Evolutionary conservation across 192 early-diverging fungal genomes (phyloP).

Genomic region (Hyaloraphidium curvatum): DNA sequence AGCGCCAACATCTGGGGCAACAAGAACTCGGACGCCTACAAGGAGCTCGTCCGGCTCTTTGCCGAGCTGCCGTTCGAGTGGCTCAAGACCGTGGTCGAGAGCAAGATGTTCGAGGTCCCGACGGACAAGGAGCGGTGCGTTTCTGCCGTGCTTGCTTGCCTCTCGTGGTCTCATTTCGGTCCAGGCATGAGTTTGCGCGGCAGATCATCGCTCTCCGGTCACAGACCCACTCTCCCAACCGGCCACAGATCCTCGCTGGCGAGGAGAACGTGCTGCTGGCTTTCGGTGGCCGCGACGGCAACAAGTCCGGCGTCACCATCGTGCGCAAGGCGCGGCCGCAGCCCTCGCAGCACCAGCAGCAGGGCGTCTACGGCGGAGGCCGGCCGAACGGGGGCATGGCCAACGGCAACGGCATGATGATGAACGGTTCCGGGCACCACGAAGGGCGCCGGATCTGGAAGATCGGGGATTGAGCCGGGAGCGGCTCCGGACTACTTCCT

Average conservation of each 20-base stretch:
- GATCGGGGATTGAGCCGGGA: no score
- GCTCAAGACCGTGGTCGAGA: conserved; percentile 37
- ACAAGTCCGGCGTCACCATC: conserved; percentile 24
- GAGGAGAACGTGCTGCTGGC: conserved; percentile 39
- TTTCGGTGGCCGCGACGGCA: conserved; percentile 23
- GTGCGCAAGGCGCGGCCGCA: conserved; percentile 42
- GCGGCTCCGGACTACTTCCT: no score
- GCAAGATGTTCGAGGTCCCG: conserved; percentile 26
- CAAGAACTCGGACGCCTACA: conserved; percentile 22
- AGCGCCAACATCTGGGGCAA: conserved; percentile 24
- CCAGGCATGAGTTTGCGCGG: conserved; percentile 33
- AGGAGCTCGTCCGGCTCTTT: conserved; percentile 25
- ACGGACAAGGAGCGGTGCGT: conserved; percentile 34
- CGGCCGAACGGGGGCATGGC: no score
- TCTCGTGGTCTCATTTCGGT: conserved; percentile 3
- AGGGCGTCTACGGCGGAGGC: no score
- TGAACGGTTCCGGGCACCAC: no score
- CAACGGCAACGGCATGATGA: no score
- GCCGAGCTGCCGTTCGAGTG: conserved; percentile 39
- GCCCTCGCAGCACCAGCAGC: no score
- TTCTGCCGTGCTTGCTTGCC: neutral
- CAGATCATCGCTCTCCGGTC: conserved; percentile 20
- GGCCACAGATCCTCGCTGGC: conserved; percentile 13
- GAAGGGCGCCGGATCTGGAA: no score
- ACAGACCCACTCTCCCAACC: conserved; percentile 5